Conservation (phyloP, 495 filamentous ascomycete genomes). For the Penicillium bialowiezense region DNA sequence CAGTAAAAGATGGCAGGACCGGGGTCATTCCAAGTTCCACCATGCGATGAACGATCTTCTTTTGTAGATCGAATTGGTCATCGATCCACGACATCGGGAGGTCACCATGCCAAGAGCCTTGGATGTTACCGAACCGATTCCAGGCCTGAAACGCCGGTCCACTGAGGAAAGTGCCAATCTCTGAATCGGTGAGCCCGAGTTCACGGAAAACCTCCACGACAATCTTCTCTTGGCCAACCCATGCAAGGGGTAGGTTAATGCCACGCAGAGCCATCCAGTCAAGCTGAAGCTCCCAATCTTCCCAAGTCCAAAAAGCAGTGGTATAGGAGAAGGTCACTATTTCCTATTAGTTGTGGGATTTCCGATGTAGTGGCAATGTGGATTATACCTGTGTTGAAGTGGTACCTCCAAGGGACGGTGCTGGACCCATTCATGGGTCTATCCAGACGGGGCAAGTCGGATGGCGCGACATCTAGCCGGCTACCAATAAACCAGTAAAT, state of each 20-base stretch:
- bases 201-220: conserved; percentile 48
- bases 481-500: conserved; percentile 49
- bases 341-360: conserved; percentile 4
- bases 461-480: conserved; percentile 18
- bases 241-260: conserved; percentile 51
- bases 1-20: conserved; percentile 47
- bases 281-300: conserved; percentile 52
- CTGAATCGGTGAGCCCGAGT: conserved; percentile 41
- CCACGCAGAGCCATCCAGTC: conserved; percentile 56
- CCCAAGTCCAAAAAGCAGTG: conserved; percentile 51
- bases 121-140: conserved; percentile 56
- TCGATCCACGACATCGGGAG: conserved; percentile 47
- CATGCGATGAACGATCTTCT: conserved; percentile 49
- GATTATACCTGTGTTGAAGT: conserved; percentile 46
- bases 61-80: conserved; percentile 43
- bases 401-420: conserved; percentile 53
- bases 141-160: conserved; percentile 55
- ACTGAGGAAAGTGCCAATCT: conserved; percentile 45
- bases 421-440: conserved; percentile 20
- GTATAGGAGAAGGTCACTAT: conserved; percentile 56
- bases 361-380: background rate
- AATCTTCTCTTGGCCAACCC: conserved; percentile 53
- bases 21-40: conserved; percentile 54
- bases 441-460: conserved; percentile 11
- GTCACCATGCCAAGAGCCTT: conserved; percentile 46